Evolutionary conservation across 2,329 filamentous ascomycete genomes (phyloP).

Genomic region (Coniochaeta hoffmannii): DNA sequence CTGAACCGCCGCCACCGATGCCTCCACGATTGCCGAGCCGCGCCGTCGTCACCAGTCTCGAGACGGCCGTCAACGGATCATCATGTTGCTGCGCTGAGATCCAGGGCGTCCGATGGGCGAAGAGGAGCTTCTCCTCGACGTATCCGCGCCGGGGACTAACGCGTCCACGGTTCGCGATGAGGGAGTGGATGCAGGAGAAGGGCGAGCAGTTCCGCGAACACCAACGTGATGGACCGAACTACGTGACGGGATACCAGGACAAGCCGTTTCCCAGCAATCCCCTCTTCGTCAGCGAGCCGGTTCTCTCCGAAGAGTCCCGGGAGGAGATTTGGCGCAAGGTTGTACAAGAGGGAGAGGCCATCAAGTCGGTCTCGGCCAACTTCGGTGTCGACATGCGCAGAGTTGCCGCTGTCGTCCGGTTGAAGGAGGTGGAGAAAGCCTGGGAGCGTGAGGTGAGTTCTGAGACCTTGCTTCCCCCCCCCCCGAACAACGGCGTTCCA

Average conservation of each 20-base stretch:
- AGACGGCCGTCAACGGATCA: neutral
- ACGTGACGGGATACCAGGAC: conserved; percentile 29
- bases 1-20: neutral
- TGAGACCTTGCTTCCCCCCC: conserved; percentile 6
- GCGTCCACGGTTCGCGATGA: neutral
- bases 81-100: neutral
- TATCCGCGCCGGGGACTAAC: neutral
- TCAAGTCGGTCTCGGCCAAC: conserved; percentile 71
- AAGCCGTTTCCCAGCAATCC: conserved; percentile 69
- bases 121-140: neutral
- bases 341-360: conserved; percentile 54
- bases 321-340: conserved; percentile 69
- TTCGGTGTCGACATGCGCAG: conserved; percentile 74
- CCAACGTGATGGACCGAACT: conserved; percentile 18
- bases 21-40: neutral
- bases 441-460: conserved; percentile 66
- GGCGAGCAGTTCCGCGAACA: conserved; percentile 9
- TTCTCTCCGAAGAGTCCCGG: conserved; percentile 66
- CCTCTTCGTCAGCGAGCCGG: conserved; percentile 61
- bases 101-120: neutral
- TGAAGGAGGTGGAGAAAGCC: conserved; percentile 79
- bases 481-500: conserved; percentile 12
- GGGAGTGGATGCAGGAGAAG: conserved; percentile 21
- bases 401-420: conserved; percentile 75
- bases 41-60: neutral